Base-by-base conservation (phyloP, 2,329 filamentous ascomycete genomes). In the Tolypocladium tundrense region DNA sequence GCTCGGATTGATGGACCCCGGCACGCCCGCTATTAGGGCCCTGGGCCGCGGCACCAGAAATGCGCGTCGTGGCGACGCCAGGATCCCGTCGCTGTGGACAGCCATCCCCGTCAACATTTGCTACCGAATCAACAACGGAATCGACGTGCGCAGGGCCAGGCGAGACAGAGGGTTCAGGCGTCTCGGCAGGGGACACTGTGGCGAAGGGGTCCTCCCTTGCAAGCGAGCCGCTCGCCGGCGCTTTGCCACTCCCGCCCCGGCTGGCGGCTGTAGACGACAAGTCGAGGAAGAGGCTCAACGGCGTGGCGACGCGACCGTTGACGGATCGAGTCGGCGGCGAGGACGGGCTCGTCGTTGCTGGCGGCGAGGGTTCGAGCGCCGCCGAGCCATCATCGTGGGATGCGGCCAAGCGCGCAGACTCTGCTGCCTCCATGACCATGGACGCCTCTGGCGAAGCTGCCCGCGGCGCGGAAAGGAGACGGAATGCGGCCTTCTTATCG, bases 281-380 rank as follows among this genome's bases (percentile, higher is more conserved):
- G 51, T 61, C 57, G 51, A 60, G 24, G 24, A 63, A 60, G n/a
- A 64, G 59, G n/a, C 59, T 57, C 6, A 65, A 48, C 2, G 63
- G 63, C 19, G 63, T 63, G 54, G 60, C 62, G 48, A 60, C 62
- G 43, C 63, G 61, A 24, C 64, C 57, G 39, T 57, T 56, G 54
- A 65, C 58, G n/a, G 61, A 54, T 21, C 57, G 60, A 21, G 33
- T 9, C 7, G 58, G 54, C 31, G 55, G 57, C 39, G 59, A 54
- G 14, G 57, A 54, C 39, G 60, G 58, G 27, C 57, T 59, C 24
- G 48, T 53, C 4, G 56, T 57, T 13, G 55, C 55, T 37, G 58
- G 55, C 40, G 60, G 58, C 48, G 57, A 56, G 48, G 53, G 37
- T 24, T 55, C 52, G 31, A 54, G 37, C 10, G 45, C 33, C n/a